Evolutionary conservation across 768 basidiomycete genomes (phyloP).

Genomic region (Holtermannia corniformis): DNA sequence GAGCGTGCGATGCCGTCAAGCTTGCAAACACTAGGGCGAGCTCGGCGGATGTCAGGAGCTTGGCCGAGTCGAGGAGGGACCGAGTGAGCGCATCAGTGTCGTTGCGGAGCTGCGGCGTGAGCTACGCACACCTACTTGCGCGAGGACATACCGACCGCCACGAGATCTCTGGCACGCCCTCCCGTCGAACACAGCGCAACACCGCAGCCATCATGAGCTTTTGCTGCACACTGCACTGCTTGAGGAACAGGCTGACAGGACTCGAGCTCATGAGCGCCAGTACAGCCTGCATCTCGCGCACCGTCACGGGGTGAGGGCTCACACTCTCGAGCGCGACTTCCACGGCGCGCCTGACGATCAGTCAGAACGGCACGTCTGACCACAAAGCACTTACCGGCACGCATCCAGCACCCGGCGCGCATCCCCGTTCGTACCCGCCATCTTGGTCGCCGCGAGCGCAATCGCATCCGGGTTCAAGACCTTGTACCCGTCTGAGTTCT

Average conservation of each 20-base stretch:
- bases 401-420: slow-evolving; percentile 87
- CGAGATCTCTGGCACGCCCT: slow-evolving; percentile 77
- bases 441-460: slow-evolving; percentile 71
- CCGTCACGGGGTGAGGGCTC: slow-evolving; percentile 49
- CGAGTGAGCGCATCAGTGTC: slow-evolving; percentile 67
- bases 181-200: slow-evolving; percentile 67
- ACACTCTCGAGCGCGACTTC: slow-evolving; percentile 55
- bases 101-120: slow-evolving; percentile 51
- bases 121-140: neutral
- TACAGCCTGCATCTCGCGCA: slow-evolving; percentile 66
- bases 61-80: slow-evolving; percentile 53
- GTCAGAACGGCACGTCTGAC: neutral
- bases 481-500: slow-evolving; percentile 44
- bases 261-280: slow-evolving; percentile 81
- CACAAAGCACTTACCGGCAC: slow-evolving; percentile 53
- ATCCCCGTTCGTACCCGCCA: slow-evolving; percentile 79
- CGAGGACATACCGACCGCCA: slow-evolving; percentile 60
- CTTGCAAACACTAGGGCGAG: slow-evolving; percentile 63
- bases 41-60: slow-evolving; percentile 58
- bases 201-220: slow-evolving; percentile 76
- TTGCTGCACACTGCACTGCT: slow-evolving; percentile 77
- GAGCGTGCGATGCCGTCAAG: slow-evolving; percentile 63
- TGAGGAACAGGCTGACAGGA: slow-evolving; percentile 73
- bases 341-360: slow-evolving; percentile 58
- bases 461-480: slow-evolving; percentile 61